Evolutionary conservation across 805 yeast species (phyloP), one percentile per base, ranked within the genome.

Genomic region (Metschnikowia kofuensis): DNA sequence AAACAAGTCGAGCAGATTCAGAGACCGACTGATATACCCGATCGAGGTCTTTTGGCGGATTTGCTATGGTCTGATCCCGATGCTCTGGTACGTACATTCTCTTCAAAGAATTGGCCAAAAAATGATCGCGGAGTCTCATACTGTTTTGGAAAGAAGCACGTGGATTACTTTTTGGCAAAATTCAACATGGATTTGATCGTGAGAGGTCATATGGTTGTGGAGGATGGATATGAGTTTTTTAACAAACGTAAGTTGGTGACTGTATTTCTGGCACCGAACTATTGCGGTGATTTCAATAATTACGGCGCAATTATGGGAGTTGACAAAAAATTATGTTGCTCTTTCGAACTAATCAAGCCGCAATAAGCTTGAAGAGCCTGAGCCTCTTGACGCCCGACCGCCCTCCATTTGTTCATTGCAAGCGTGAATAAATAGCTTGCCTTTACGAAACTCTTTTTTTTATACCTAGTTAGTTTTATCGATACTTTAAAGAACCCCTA

Each of bases 191-290:
- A 87, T 67, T 69, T 87, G 62, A 81, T 87, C 53, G 88, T 86
- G 40, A 72, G 95, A 59, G 95, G 92, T 7, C 95, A 87, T 63
- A 87, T 87, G 95, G 94, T 87, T 40, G 95, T 87, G 35, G 92
- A 87, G 64, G 92, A 87, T 62, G 95, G 95, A 2, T 87, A 87
- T 62, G 94, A 87, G 63, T 87, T 87, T 63, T 87, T 85, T 64
- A 84, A 83, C 51, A 83, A 81, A 60, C 72, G 89, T 58, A 83
- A 82, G 62, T 70, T 87, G 48, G 94, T 87, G 1, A 87, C 95
- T 0, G 83, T 87, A 1, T 87, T 87, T 59, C 79, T 84, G 52
- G 95, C 94, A 4, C 95, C 95, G 3, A 87, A 87, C 62, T 87
- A 87, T 60, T 85, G 91, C 69, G 91, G 91, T 8, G 90, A 85